A percentile compares a stretch with the other conserved stretches of the same genome.
Conservation (phyloP, 2,329 filamentous ascomycete genomes). For the Gyromitra esculenta region DNA sequence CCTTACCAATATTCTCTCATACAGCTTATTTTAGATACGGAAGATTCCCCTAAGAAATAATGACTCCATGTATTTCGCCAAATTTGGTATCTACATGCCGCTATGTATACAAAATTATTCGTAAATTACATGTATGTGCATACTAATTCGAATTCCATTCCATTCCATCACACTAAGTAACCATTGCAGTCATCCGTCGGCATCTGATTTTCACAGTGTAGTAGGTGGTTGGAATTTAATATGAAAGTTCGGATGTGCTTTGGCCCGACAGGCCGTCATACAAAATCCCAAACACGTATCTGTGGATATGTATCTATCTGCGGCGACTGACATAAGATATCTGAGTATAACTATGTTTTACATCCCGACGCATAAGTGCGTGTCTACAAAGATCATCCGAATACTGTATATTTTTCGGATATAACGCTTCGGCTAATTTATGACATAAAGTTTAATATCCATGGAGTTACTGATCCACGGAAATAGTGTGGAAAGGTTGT, state of each 20-base stretch:
- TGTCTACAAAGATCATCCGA: not conserved
- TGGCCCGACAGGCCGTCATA: not conserved
- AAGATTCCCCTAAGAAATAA: not conserved
- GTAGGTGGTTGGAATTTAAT: not conserved
- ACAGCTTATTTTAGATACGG: not conserved
- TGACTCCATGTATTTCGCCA: not conserved
- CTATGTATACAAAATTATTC: not conserved
- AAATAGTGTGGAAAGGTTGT: not conserved
- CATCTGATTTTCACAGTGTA: not conserved
- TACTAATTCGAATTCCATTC: no score
- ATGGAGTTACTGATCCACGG: not conserved
- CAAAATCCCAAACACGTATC: not conserved
- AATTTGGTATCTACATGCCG: not conserved
- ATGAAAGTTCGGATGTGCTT: not conserved
- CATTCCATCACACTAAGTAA: no score
- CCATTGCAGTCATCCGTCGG: not conserved
- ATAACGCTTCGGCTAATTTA: not conserved
- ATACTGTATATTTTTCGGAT: slow-evolving; percentile 1
- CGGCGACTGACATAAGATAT: no score
- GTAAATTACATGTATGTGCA: no score
- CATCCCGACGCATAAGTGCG: not conserved
- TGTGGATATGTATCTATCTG: no score
- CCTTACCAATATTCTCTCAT: not conserved
- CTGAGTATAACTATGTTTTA: not conserved
- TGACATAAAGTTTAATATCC: slow-evolving; percentile 6